Evolutionary conservation across 306 rosid genomes (phyloP), one percentile per base, ranked within the genome.

Genomic region (Medicago lupulina): DNA sequence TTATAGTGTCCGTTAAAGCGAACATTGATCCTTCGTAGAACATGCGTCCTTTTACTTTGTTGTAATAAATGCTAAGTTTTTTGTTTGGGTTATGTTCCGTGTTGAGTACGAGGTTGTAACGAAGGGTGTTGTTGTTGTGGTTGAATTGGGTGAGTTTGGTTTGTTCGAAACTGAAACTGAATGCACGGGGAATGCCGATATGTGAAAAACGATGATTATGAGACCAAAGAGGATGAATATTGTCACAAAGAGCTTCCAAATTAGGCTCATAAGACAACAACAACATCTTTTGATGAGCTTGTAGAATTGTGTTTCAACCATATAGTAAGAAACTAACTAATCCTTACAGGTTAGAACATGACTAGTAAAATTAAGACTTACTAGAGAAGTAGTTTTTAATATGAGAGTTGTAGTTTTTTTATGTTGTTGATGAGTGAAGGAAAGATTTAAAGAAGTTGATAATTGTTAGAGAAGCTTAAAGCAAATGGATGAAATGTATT

Each of bases 221-320:
- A 89, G 75, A 6, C 57, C 87, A 5, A 75, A 0, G 43, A 82
- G 5, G 75, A 88, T 1, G 19, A 81, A 43, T 70, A 83, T 40
- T n/a, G 79, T 9, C 9, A 86, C 15, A 44, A 86, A 63, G 50
- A 85, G 34, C 70, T 80, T 82, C 82, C 87, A 85, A 9, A 83
- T 4, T 60, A 79, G 13, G 31, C 85, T 55, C 16, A 86, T 82
- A 64, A 89, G 66, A 63, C 92, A 79, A 73, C 87, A 63, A 53
- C 81, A 38, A 59, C 83, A 74, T 18, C 40, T 28, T 38, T 79
- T 25, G 1, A 31, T 21, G 0, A 65, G 36, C 43, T 19, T 31
- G 15, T 38, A 12, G 63, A 43, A 66, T 53, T 53, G 59, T 0
- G 9, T 10, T 14, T 53, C 16, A 3, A 38, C 38, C 63, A 58